phyloP scores from a whole-genome alignment of 2,329 filamentous ascomycete species.

The Penicillium sp. region DNA sequence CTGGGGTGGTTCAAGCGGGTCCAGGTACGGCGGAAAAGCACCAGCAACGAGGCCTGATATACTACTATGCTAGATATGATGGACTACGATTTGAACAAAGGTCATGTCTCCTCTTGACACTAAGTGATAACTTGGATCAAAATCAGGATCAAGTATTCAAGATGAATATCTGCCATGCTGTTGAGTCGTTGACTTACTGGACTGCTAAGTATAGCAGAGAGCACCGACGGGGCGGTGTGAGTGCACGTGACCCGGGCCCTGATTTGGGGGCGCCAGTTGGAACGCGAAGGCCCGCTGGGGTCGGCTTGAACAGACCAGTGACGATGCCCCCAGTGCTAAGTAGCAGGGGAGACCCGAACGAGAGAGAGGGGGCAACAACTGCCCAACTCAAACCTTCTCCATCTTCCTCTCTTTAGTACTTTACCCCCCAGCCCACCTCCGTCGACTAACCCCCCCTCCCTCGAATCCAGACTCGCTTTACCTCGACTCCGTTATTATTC shows the following conservation, averaged over 20 bases:
- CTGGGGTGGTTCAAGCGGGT: background rate
- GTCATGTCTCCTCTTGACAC: background rate
- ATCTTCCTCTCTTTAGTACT: slow-evolving; percentile 22
- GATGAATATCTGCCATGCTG: no score
- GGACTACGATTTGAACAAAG: background rate
- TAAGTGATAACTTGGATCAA: background rate
- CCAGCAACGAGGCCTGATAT: background rate
- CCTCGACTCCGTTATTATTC: background rate
- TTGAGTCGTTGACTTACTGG: no score
- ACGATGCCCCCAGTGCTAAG: background rate
- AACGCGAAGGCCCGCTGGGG: background rate
- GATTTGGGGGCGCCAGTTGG: background rate
- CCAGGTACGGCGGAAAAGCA: background rate
- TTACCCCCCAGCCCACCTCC: slow-evolving; percentile 21
- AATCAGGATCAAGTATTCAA: no score
- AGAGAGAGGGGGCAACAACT: slow-evolving; percentile 31
- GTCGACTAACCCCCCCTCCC: slow-evolving; percentile 18
- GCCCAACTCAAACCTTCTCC: slow-evolving; percentile 29
- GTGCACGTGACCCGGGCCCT: background rate
- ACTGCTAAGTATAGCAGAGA: no score
- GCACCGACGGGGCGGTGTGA: background rate
- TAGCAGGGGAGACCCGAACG: background rate
- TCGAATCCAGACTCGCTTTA: background rate
- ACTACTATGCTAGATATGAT: background rate
- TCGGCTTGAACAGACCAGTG: background rate